These are phyloP conservation scores for Ascomycota sp. DNA, from an alignment of 2,329 filamentous ascomycete genomes.

Conservation along the genomic window DNA sequence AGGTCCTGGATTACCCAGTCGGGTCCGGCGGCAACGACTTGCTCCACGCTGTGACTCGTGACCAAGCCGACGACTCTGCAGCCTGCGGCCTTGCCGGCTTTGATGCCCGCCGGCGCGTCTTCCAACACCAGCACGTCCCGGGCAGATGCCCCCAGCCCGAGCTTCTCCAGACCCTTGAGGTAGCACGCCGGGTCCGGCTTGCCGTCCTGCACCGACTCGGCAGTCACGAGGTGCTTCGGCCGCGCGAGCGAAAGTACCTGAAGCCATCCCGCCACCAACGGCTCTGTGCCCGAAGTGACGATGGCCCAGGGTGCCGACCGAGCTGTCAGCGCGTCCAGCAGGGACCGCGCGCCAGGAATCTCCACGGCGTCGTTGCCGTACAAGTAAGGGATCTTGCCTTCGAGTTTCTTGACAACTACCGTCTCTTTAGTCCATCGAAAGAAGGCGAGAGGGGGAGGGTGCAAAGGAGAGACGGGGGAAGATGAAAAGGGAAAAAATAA, in stretches of 20 bases:
- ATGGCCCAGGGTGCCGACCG: slow-evolving; percentile 62
- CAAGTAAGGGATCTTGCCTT: slow-evolving; percentile 55
- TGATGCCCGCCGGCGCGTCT: slow-evolving; percentile 73
- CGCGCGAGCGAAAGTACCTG: slow-evolving; percentile 41
- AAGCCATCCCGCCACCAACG: slow-evolving; percentile 54
- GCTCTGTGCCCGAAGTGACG: slow-evolving; percentile 52
- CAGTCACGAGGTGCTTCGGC: slow-evolving; percentile 48
- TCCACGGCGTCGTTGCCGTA: slow-evolving; percentile 65
- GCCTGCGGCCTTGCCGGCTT: slow-evolving; percentile 65
- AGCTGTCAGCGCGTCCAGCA: slow-evolving; percentile 47
- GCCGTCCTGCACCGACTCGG: slow-evolving; percentile 53
- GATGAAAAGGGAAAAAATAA: too few species aligned
- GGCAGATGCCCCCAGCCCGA: slow-evolving; percentile 28
- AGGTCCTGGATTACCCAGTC: slow-evolving; percentile 78
- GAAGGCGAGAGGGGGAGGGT: too few species aligned
- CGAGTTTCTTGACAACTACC: slow-evolving; percentile 64
- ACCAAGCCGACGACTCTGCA: slow-evolving; percentile 70
- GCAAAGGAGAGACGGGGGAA: too few species aligned
- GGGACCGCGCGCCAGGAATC: slow-evolving; percentile 59
- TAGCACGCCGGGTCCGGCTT: slow-evolving; percentile 67
- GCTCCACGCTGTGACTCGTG: slow-evolving; percentile 59
- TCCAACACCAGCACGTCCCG: slow-evolving; percentile 56
- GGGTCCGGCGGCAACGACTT: slow-evolving; percentile 55
- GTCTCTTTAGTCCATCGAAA: too few species aligned
- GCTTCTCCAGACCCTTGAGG: slow-evolving; percentile 40